Evolutionary conservation across 116 monocot genomes (phyloP), one percentile per base, ranked within the genome.

Genomic region (Cymodocea nodosa): DNA sequence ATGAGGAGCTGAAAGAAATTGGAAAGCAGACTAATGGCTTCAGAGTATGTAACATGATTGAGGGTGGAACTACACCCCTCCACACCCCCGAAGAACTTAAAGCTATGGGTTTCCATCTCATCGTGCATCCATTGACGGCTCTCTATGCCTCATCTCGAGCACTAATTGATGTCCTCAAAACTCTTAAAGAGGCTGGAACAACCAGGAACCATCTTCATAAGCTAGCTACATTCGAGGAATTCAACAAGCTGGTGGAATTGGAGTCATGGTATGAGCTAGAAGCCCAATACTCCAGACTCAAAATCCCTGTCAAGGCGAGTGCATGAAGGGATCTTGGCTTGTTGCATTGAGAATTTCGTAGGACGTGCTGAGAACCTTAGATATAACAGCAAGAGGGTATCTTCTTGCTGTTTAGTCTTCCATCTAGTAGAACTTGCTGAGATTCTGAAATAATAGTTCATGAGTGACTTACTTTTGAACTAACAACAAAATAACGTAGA

Each of bases 41-140:
- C 66, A 66, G 83, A 35, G 80, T 83, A n/a, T 80, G 83, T 60
- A 83, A 83, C 78, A 87, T 87, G 83, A 64, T 86, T 3, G 86
- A 86, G 75, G 80, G 80, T 0, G 86, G 86, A 14, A 51, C 71
- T n/a, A 86, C 86, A 44, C 86, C 79, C 11, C 60, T 86, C n/a
- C 86, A 86, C 77, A 80, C 86, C 6, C 74, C 74, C 2, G 64
- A 79, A 65, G 80, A 87, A 62, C 80, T 80, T 56, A 77, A 80
- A 52, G 57, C 71, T 16, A 83, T 77, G 83, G 85, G 85, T 16
- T 85, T 79, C 71, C 85, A 82, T 65, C 78, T 85, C 58, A 74
- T 82, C 19, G 68, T 78, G 48, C 77, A 81, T 54, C 82, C 85
- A 23, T 59, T 76, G 35, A 82, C 82, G 24, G 30, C 75, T 17